Base-by-base conservation (phyloP, 129 eudicot genomes). In the Smallanthus sonchifolius region DNA sequence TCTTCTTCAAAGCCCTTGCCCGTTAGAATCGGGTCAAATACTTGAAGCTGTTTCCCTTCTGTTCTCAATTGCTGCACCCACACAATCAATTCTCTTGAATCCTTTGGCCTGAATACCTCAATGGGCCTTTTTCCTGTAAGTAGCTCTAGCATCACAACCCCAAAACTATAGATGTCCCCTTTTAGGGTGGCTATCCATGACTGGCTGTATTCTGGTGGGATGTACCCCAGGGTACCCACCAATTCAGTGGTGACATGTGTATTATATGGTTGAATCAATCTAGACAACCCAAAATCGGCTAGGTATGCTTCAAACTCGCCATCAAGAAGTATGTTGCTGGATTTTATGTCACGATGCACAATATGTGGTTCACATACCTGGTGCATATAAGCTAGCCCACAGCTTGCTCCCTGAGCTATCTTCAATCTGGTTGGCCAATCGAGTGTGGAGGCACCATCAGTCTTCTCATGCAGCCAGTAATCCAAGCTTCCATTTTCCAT, bases 161-260 rank as follows among this genome's bases (percentile, higher is more conserved):
- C 97, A 66, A 91, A 91, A 77, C 97, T 91, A 57, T 91, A 88
- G 54, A 91, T 69, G 73, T 91, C 97, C 13, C 97, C 97, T 83
- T 92, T 88, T 63, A 91, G 75, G 19, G 97, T 91, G 78, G 97
- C 97, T 76, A 88, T 78, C 95, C 90, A 86, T 61, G 95, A 75
- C 34, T 91, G 97, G 73, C 92, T 83, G 72, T 91, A 91, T 73
- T 91, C 97, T 4, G 97, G 96, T 37, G 96, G 97, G 15, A 91
- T 91, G 37, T 49, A 49, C 20, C 56, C 66, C 66, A 60, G 40
- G 17, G 66, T 60, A 19, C 62, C 62, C 14, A 55, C 66, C 66
- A 60, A 60, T 60, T 55, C 35, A 8, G 62, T 55, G 35, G 62
- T 55, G 62, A 55, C 62, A 20, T 55, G 35, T 8, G 62, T 55